These are phyloP conservation scores for Durio zibethinus DNA, from an alignment of 345 rosid genomes.

Conservation along the genomic window DNA sequence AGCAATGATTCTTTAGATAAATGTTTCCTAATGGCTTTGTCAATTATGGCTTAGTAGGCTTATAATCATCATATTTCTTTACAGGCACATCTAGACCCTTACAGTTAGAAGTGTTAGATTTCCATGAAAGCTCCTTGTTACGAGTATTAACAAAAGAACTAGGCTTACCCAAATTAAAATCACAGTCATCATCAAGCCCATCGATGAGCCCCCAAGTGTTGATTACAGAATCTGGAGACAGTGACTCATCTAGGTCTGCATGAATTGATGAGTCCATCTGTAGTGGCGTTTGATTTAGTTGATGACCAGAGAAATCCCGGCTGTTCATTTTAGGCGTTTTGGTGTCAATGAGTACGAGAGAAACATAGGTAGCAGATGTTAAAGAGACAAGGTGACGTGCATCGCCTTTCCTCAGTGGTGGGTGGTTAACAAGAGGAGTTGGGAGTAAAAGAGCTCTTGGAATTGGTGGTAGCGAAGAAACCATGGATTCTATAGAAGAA, in stretches of 20 bases:
- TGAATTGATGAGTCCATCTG: constrained; percentile 6
- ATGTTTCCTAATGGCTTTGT: constrained; percentile 61
- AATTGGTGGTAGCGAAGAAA: constrained; percentile 24
- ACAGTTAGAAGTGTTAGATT: constrained; percentile 26
- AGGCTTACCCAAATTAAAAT: constrained; percentile 29
- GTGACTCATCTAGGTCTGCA: constrained; percentile 23
- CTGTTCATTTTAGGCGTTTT: constrained; percentile 6
- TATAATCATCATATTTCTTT: constrained; percentile 19
- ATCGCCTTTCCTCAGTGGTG: constrained; percentile 79
- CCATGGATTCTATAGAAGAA: constrained; percentile 21
- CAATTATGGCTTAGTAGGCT: constrained; percentile 7
- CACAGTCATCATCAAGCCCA: constrained; percentile 69
- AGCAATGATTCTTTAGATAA: constrained; percentile 64
- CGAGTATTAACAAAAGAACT: constrained; percentile 9
- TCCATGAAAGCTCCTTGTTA: neutral
- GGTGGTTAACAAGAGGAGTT: constrained; percentile 81
- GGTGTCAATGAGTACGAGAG: constrained; percentile 53
- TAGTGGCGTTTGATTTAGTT: constrained; percentile 20
- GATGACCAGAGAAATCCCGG: constrained; percentile 23
- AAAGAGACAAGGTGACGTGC: constrained; percentile 84
- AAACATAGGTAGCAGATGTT: constrained; percentile 84
- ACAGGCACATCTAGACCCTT: constrained; percentile 21
- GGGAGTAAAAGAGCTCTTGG: constrained; percentile 59
- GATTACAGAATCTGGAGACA: constrained; percentile 79
- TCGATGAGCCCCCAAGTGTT: constrained; percentile 98